Conservation (phyloP, 768 basidiomycete species). For the Amylocystis lapponica region DNA sequence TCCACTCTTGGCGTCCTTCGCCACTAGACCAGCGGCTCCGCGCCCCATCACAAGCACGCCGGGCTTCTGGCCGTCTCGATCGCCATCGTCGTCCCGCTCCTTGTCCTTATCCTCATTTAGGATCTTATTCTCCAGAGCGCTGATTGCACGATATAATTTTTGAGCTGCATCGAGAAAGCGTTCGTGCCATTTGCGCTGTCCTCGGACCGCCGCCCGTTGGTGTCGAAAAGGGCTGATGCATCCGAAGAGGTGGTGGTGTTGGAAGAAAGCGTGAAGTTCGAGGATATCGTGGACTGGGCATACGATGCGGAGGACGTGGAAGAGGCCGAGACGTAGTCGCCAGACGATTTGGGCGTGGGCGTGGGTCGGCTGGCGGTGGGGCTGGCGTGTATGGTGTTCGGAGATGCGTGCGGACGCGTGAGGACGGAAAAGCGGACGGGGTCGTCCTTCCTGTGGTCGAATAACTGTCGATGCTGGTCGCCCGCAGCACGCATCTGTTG, state of each 20-base stretch:
- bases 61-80: slow-evolving; percentile 31
- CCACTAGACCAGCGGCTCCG: slow-evolving; percentile 23
- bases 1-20: slow-evolving; percentile 29
- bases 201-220: slow-evolving; percentile 36
- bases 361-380: slow-evolving; percentile 30
- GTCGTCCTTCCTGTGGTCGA: slow-evolving; percentile 88
- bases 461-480: slow-evolving; percentile 50
- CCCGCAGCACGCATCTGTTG: slow-evolving; percentile 30
- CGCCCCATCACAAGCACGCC: slow-evolving; percentile 33
- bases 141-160: slow-evolving; percentile 81
- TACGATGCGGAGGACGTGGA: slow-evolving; percentile 62
- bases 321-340: slow-evolving; percentile 68
- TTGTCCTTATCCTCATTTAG: slow-evolving; percentile 44
- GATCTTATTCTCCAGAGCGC: slow-evolving; percentile 67
- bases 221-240: slow-evolving; percentile 65
- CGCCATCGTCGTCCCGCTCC: slow-evolving; percentile 18
- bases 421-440: slow-evolving; percentile 78
- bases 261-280: slow-evolving; percentile 68
- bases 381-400: slow-evolving; percentile 11
- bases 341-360: slow-evolving; percentile 56
- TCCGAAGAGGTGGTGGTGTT: slow-evolving; percentile 71
- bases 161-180: slow-evolving; percentile 69
- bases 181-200: slow-evolving; percentile 44
- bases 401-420: slow-evolving; percentile 37
- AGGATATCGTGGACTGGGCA: slow-evolving; percentile 60